Evolutionary conservation across 768 basidiomycete genomes (phyloP).

Genomic region (Podaxis rugospora): DNA sequence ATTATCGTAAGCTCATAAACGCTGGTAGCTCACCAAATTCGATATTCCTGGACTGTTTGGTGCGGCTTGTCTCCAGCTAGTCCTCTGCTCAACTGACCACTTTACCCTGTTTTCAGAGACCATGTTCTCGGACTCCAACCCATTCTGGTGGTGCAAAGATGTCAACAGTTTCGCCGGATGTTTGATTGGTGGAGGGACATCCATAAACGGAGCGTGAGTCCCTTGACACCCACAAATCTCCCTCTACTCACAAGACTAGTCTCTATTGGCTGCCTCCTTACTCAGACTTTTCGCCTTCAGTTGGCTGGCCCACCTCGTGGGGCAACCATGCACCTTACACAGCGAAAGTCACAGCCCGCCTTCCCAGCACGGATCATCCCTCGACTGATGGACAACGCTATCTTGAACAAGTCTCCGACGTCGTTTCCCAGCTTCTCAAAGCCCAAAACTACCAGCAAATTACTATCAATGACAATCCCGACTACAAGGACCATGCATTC

Average conservation of each 20-base stretch:
- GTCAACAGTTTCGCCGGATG: conserved; percentile 62
- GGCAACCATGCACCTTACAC: conserved; percentile 43
- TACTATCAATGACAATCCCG: conserved; percentile 52
- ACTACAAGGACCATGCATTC: conserved; percentile 55
- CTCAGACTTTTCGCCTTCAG: conserved; percentile 42
- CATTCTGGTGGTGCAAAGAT: conserved; percentile 68
- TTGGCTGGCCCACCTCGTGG: conserved; percentile 57
- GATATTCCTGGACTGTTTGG: conserved; percentile 60
- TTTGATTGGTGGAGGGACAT: conserved; percentile 59
- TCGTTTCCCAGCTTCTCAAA: conserved; percentile 41
- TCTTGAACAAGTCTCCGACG: conserved; percentile 43
- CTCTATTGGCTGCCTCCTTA: conserved; percentile 52
- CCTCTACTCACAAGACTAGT: neutral
- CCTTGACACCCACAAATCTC: neutral
- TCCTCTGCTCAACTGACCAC: neutral
- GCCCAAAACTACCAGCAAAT: conserved; percentile 46
- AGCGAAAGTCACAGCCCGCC: conserved; percentile 40
- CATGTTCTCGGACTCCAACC: conserved; percentile 54
- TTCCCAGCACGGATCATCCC: conserved; percentile 55
- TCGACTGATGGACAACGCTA: conserved; percentile 59
- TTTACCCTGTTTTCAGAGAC: conserved; percentile 34
- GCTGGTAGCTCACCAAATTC: conserved; percentile 43
- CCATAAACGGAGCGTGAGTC: conserved; percentile 49
- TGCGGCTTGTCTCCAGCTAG: conserved; percentile 2
- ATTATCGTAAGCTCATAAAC: neutral